phyloP scores from a whole-genome alignment of 2,329 filamentous ascomycete species.

The Helotiales sp. region DNA sequence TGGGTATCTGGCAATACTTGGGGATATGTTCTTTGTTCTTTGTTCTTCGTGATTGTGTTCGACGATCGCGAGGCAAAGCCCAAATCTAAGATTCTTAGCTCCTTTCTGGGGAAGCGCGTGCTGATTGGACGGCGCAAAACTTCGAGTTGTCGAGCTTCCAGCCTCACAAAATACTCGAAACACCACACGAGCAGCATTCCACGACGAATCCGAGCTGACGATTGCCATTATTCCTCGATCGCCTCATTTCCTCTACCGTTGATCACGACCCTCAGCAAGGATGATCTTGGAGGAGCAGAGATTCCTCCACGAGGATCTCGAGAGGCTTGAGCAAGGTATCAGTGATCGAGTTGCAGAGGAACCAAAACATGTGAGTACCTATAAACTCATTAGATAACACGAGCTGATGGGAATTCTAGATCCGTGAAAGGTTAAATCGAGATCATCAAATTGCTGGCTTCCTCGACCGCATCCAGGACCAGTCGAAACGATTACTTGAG shows the following conservation, averaged over 20 bases:
- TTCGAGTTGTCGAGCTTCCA: constrained; percentile 1
- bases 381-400: neutral
- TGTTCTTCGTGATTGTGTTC: neutral
- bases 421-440: constrained; percentile 83
- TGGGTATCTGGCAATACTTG: constrained; percentile 5
- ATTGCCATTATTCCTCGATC: neutral
- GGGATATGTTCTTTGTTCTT: neutral
- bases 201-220: no score
- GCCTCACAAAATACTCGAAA: no score
- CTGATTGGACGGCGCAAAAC: constrained; percentile 29
- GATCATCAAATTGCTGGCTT: constrained; percentile 92
- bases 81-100: constrained; percentile 26
- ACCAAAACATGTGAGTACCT: constrained; percentile 71
- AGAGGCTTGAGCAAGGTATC: constrained; percentile 91
- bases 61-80: neutral
- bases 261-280: constrained; percentile 17
- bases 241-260: neutral
- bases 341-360: constrained; percentile 87
- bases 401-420: constrained; percentile 49
- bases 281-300: constrained; percentile 94
- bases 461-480: constrained; percentile 81
- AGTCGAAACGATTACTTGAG: constrained; percentile 76
- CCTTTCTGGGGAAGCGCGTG: constrained; percentile 2
- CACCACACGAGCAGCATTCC: no score
- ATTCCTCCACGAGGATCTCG: constrained; percentile 92